Evolutionary conservation across 495 filamentous ascomycete genomes (phyloP).

Genomic region (Lophiostoma macrostomum): DNA sequence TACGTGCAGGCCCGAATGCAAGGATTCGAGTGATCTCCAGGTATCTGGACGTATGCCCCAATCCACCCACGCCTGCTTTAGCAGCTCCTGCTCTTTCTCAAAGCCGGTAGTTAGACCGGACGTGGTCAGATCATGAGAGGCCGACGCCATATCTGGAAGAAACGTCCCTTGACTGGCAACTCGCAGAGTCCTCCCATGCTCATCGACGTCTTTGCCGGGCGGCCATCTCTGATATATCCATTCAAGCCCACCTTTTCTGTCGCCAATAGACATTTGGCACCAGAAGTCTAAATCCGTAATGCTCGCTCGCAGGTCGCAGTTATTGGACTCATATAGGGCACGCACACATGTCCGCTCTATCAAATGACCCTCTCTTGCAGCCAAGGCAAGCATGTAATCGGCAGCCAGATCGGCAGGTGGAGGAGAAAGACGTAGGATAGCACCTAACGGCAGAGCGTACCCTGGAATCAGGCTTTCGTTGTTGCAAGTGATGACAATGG

Average conservation of each 20-base stretch:
- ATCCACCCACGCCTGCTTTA: conserved; percentile 52
- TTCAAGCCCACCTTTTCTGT: conserved; percentile 77
- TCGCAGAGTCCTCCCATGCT: conserved; percentile 62
- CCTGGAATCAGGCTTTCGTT: conserved; percentile 75
- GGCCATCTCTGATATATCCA: conserved; percentile 84
- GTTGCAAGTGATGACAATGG: conserved; percentile 93
- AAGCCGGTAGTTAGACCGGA: conserved; percentile 12
- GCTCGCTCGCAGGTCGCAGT: conserved; percentile 70
- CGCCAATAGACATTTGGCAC: conserved; percentile 96
- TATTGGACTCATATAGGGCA: conserved; percentile 64
- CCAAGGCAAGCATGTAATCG: conserved; percentile 78
- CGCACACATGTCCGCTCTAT: conserved; percentile 64
- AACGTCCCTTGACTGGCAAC: conserved; percentile 85
- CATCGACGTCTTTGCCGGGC: conserved; percentile 62
- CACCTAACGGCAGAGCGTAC: conserved; percentile 68
- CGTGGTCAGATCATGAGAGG: conserved; percentile 50
- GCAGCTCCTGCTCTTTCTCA: conserved; percentile 51
- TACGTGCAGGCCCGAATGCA: too few species aligned
- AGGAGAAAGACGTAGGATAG: conserved; percentile 75
- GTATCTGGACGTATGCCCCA: conserved; percentile 54
- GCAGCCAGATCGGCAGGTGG: conserved; percentile 66
- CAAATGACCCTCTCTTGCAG: conserved; percentile 87
- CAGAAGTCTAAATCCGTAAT: conserved; percentile 91
- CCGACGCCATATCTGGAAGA: conserved; percentile 70
- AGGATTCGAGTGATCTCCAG: conserved; percentile 10